phyloP scores from a whole-genome alignment of 2,329 filamentous ascomycete genomes.

The Lecanicillium sp. region DNA sequence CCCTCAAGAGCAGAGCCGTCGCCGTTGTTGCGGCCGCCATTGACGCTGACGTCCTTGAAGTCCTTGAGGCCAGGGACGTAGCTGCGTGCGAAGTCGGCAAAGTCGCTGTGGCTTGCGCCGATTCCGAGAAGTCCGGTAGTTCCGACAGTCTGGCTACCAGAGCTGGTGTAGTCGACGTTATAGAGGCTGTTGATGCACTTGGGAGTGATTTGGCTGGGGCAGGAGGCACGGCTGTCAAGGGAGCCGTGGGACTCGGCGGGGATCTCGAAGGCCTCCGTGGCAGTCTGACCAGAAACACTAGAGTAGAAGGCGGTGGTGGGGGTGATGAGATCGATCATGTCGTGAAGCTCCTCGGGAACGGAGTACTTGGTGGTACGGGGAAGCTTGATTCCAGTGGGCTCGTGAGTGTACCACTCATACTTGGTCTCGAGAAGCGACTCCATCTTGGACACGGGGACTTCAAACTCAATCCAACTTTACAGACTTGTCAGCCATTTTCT shows the following conservation, averaged over 20 bases:
- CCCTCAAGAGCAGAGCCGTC: conserved; percentile 11
- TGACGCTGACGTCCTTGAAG: conserved; percentile 10
- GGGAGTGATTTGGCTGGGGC: conserved; percentile 7
- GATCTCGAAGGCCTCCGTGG: not conserved
- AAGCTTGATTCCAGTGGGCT: not conserved
- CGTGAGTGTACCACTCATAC: conserved; percentile 4
- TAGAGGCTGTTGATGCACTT: conserved; percentile 14
- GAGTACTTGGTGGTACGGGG: conserved; percentile 16
- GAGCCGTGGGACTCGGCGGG: not conserved
- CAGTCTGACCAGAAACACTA: not conserved
- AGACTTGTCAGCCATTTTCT: not conserved
- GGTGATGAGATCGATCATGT: conserved; percentile 15
- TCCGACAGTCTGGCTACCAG: conserved; percentile 7
- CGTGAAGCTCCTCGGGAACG: conserved; percentile 14
- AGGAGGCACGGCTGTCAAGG: not conserved
- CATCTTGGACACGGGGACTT: conserved; percentile 3
- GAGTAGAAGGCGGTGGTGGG: conserved; percentile 16
- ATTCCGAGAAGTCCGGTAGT: conserved; percentile 11
- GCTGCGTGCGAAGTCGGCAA: not conserved
- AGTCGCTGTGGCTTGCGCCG: conserved; percentile 12
- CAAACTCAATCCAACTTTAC: conserved; percentile 10
- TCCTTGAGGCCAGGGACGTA: not conserved
- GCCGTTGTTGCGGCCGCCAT: not conserved
- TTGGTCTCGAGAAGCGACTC: conserved; percentile 8
- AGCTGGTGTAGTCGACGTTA: conserved; percentile 14